Evolutionary conservation across 768 basidiomycete species (phyloP), one percentile per base, ranked within the genome.

Genomic region (Termitomyces titanicus): DNA sequence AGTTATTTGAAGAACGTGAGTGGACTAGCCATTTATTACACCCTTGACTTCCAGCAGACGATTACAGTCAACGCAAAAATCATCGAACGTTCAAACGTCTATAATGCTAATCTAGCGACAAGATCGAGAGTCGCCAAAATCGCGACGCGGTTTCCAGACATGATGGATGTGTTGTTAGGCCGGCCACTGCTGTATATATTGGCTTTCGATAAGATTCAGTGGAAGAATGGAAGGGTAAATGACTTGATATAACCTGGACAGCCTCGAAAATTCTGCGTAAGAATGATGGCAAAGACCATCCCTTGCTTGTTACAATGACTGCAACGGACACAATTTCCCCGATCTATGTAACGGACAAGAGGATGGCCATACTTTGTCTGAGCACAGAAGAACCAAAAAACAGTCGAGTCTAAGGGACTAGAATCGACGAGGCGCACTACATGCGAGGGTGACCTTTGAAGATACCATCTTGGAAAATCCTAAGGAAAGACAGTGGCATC

Each of bases 271-370:
- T 76, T 66, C 74, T 77, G 8, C 15, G 74, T 79, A 17, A 80
- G 78, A 70, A 81, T 81, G 53, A 82, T 65, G 34, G 79, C 75
- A 66, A 83, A 82, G 25, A 83, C 82, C 81, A 81, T 81, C 47
- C 80, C 80, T 13, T 55, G 29, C 25, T n/a, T n/a, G n/a, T 63
- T 52, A 64, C 81, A 83, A 64, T 80, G 79, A 44, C 76, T 79
- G 56, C 35, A 56, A 42, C 24, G 40, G 35, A 35, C 18, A 53
- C 18, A 24, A n/a, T n/a, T 29, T 29, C 5, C 29, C 9, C n/a
- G 10, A 17, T 25, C 33, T 37, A 15, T 3, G 34, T 7, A 40
- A 42, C 17, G 52, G 13, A 11, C 17, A 25, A 33, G 33, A n/a
- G 3, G 13, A 31, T 10, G 11, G 11, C 31, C 17, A n/a, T 5